phyloP scores from a whole-genome alignment of 495 filamentous ascomycete genomes.

The Recurvomyces mirabilis region DNA sequence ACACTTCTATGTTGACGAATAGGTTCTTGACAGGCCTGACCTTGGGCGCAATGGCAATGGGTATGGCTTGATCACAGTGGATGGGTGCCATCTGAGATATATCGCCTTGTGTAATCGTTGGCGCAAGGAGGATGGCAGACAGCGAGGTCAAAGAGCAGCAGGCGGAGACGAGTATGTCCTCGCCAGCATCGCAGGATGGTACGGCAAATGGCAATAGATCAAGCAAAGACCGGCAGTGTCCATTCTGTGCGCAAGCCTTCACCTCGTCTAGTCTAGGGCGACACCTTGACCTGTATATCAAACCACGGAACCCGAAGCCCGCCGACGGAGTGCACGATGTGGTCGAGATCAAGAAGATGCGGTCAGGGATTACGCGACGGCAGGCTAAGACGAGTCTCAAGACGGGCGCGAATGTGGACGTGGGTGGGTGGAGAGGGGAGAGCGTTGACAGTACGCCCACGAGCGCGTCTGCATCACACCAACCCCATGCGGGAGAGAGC shows the following conservation, averaged over 20 bases:
- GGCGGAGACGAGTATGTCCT: slow-evolving; percentile 7
- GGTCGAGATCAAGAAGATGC: slow-evolving; percentile 69
- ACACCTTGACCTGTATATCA: slow-evolving; percentile 83
- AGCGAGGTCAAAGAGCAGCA: not conserved
- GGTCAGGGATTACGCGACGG: slow-evolving; percentile 71
- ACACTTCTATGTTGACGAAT: too few species aligned
- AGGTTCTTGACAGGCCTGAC: too few species aligned
- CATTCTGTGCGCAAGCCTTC: slow-evolving; percentile 73
- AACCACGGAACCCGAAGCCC: slow-evolving; percentile 71
- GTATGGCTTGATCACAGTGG: too few species aligned
- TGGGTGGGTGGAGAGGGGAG: slow-evolving; percentile 28
- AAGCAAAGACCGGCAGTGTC: slow-evolving; percentile 69
- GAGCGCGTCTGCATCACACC: not conserved
- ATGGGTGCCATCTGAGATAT: too few species aligned
- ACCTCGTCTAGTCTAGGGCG: slow-evolving; percentile 89
- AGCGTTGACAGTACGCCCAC: slow-evolving; percentile 5
- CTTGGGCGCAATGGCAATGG: too few species aligned
- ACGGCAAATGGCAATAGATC: not conserved
- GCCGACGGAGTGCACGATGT: slow-evolving; percentile 81
- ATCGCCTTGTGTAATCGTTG: too few species aligned
- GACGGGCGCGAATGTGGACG: not conserved
- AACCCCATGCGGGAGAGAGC: not conserved
- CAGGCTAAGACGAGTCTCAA: slow-evolving; percentile 45
- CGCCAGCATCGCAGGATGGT: slow-evolving; percentile 4
- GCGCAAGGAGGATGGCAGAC: slow-evolving; percentile 2